These are phyloP conservation scores for Magnolia changhungtana DNA, from an alignment of 164 flowering plant species.

Conservation along the genomic window DNA sequence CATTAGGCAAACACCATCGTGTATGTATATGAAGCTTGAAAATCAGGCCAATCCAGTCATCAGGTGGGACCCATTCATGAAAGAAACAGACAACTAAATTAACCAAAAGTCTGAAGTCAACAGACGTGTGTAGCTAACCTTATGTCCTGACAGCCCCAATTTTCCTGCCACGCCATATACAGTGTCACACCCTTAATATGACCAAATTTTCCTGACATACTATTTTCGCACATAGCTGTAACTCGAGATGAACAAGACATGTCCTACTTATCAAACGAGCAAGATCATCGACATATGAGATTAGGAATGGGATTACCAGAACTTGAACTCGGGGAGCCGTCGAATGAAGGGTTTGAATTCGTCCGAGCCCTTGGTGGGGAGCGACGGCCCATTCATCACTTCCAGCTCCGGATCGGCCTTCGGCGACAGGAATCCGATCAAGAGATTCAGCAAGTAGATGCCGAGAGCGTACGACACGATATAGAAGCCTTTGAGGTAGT, in stretches of 20 bases:
- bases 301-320: slow-evolving; percentile 48
- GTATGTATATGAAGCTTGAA: too few species aligned
- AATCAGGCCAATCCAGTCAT: too few species aligned
- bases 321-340: slow-evolving; percentile 88
- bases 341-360: slow-evolving; percentile 86
- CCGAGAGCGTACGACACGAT: slow-evolving; percentile 71
- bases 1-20: too few species aligned
- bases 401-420: slow-evolving; percentile 79
- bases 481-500: slow-evolving; percentile 70
- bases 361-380: slow-evolving; percentile 78
- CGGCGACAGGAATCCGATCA: slow-evolving; percentile 83
- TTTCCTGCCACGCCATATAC: too few species aligned
- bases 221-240: neutral
- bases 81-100: too few species aligned
- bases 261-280: neutral
- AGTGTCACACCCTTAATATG: neutral
- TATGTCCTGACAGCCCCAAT: too few species aligned
- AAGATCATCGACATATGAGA: neutral
- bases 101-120: too few species aligned
- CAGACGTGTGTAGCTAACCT: too few species aligned
- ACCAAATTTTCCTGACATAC: neutral
- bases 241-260: neutral
- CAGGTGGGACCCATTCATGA: too few species aligned
- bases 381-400: slow-evolving; percentile 59
- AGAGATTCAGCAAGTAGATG: slow-evolving; percentile 65